Evolutionary conservation across 1,284 basidiomycete genomes (phyloP), one percentile per base, ranked within the genome.

Genomic region (Papiliotrema flavescens): DNA sequence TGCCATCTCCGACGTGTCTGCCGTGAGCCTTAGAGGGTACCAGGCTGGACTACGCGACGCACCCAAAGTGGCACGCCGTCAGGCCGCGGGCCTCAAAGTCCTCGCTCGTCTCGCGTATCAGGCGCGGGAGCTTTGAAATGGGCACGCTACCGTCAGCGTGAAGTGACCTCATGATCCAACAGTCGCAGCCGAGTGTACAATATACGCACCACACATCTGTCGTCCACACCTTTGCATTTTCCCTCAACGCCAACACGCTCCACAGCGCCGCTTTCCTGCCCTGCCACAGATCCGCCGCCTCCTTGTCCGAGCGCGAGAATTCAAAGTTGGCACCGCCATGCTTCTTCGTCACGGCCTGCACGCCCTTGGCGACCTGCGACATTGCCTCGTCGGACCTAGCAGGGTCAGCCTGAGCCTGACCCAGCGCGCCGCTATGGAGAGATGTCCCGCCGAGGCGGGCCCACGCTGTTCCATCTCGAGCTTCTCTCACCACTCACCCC

Each of bases 1-100:
- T 79, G 75, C 90, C 90, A 70, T 94, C 91, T 1, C 90, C 91
- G 0, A 89, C 89, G 64, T 93, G 90, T 1, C 89, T 89, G 11
- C 87, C 80, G 34, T 49, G 35, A 49, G 47, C 22, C 13, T 46
- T 19, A 23, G 26, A 14, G 40, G 47, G 15, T 20, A 14, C 9
- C 20, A 17, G 11, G 41, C 20, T 9, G 22, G 22, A 24, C 20
- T 13, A 34, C 14, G 13, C 17, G 3, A 61, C 68, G 60, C 37
- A 73, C 71, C 76, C 76, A 34, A 78, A 67, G 55, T 76, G 71
- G 54, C 72, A 75, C 1, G 85, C 85, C 2, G 81, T 73, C 22
- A 92, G 71, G 0, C 85, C 86, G 7, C 81, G 70, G 32, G 77
- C 66, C 20, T 79, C 77, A 34, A 92, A 76, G 68, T 93, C 90